Conservation (phyloP, 805 yeast species). For the Komagataella kurtzmanii region DNA sequence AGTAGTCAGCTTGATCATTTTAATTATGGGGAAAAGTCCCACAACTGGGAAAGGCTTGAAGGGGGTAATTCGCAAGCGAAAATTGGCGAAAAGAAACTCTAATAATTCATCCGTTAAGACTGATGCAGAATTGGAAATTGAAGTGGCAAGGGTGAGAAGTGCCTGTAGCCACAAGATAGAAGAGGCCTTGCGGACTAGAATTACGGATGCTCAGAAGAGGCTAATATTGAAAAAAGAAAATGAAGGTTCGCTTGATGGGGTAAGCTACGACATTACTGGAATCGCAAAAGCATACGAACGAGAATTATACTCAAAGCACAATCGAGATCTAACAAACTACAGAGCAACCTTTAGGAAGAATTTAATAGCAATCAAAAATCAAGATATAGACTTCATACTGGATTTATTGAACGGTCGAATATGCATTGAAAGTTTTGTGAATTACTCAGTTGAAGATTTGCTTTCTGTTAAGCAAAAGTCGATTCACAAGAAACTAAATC, state of each 20-base stretch:
- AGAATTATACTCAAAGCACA: slow-evolving; percentile 8
- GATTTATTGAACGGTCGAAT: slow-evolving; percentile 9
- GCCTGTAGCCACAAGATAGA: background rate
- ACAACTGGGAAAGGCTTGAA: background rate
- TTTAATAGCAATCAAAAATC: slow-evolving; percentile 15
- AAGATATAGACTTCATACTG: slow-evolving; percentile 11
- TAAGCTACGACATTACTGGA: background rate
- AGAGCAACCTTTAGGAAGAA: slow-evolving; percentile 17
- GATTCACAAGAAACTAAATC: slow-evolving; percentile 15
- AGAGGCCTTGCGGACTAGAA: background rate
- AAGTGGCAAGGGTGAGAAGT: background rate
- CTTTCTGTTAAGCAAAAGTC: slow-evolving; percentile 13
- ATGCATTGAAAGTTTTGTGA: slow-evolving; percentile 10
- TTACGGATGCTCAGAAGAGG: background rate
- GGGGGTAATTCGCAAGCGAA: background rate
- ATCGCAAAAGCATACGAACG: slow-evolving; percentile 12
- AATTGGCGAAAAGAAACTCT: background rate
- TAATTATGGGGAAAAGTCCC: background rate
- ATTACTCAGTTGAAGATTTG: slow-evolving; percentile 11
- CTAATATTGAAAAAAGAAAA: background rate
- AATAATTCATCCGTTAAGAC: background rate
- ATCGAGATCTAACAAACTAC: slow-evolving; percentile 9
- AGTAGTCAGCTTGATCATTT: background rate
- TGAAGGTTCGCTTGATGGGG: background rate
- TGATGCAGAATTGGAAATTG: background rate